These are phyloP conservation scores for Penicillium sp. DNA, from an alignment of 2,329 filamentous ascomycete species.

Conservation along the genomic window DNA sequence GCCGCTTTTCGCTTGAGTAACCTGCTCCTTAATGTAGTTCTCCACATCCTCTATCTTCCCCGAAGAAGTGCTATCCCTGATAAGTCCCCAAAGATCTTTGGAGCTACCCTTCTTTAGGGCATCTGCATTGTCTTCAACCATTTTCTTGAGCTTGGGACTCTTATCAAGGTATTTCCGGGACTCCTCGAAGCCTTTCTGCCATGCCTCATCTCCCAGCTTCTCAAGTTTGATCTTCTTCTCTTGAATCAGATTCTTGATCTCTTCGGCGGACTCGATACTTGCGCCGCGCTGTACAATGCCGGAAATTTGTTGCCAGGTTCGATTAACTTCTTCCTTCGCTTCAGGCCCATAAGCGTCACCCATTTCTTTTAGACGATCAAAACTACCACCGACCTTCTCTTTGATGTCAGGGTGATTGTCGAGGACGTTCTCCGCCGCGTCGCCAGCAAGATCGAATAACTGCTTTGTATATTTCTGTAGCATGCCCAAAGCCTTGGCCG, in stretches of 20 bases:
- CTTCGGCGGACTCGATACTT: conserved; percentile 52
- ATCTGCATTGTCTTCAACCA: not conserved
- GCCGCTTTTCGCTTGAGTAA: not conserved
- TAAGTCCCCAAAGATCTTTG: not conserved
- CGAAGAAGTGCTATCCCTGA: not conserved
- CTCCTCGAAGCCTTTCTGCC: conserved; percentile 35
- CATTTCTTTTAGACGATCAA: conserved; percentile 69
- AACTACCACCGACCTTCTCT: conserved; percentile 68
- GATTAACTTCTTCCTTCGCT: conserved; percentile 73
- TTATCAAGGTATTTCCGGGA: not conserved
- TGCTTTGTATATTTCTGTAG: conserved; percentile 63
- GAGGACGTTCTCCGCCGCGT: conserved; percentile 35
- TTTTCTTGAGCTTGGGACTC: not conserved
- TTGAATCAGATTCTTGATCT: conserved; percentile 63
- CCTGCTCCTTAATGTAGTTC: not conserved
- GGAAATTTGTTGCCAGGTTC: conserved; percentile 64
- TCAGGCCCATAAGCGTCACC: conserved; percentile 71
- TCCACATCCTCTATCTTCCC: not conserved
- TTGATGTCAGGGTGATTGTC: conserved; percentile 56
- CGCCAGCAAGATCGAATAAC: conserved; percentile 62
- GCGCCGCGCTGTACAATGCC: conserved; percentile 51
- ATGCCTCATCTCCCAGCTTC: conserved; percentile 70
- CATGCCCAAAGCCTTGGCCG: not conserved
- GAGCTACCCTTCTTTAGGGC: not conserved
- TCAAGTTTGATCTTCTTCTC: conserved; percentile 69